Conservation (phyloP, 345 rosid species). For the Murraya koenigii region DNA sequence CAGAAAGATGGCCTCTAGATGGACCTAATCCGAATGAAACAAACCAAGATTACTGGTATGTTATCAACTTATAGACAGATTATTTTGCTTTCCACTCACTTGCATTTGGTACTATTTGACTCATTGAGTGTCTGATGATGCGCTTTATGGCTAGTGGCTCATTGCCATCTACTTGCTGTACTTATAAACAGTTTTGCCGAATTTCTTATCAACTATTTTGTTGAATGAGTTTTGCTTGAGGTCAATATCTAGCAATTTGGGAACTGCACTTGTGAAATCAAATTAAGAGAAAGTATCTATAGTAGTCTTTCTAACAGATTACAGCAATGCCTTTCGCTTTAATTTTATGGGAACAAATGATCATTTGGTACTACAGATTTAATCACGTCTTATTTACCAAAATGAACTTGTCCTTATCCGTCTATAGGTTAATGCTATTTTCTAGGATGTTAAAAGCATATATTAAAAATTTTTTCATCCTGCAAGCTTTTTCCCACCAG, state of each 20-base stretch:
- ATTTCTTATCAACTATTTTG: not conserved
- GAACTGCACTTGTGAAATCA: not conserved
- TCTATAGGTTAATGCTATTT: not conserved
- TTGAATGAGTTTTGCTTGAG: not conserved
- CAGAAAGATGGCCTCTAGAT: conserved; percentile 96
- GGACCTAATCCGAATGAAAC: conserved; percentile 98
- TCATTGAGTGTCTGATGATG: not conserved
- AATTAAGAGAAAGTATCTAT: too few relatives aligned
- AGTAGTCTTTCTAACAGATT: not conserved
- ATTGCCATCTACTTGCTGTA: not conserved
- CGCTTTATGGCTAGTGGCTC: not conserved
- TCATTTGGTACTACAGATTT: not conserved
- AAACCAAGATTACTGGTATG: conserved; percentile 82
- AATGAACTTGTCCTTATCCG: not conserved
- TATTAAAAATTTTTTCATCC: not conserved
- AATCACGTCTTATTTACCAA: not conserved
- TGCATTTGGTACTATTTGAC: not conserved
- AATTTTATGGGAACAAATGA: not conserved
- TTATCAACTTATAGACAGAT: not conserved
- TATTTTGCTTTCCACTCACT: not conserved
- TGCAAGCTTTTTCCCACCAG: not conserved
- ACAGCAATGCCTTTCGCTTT: not conserved
- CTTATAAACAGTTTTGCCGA: not conserved
- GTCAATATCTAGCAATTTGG: not conserved
- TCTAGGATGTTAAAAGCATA: not conserved